Percentiles rank a stretch among this genome's conserved stretches.
These are phyloP conservation scores for Fraxinus ornus DNA, from an alignment of 305 asterid genomes.

Conservation along the genomic window DNA sequence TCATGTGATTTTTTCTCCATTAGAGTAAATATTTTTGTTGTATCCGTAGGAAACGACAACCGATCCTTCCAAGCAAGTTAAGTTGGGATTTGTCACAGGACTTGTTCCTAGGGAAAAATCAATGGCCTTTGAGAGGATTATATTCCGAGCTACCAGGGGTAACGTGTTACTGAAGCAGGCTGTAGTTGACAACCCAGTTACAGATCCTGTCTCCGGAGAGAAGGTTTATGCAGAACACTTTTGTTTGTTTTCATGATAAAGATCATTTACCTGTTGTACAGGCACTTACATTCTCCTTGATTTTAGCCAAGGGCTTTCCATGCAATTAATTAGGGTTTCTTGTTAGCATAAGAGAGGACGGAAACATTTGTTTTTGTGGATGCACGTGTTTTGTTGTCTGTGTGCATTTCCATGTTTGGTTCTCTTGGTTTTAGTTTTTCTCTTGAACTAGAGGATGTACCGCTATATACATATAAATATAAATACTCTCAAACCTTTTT, in stretches of 20 bases:
- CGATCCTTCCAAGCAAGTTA: constrained; percentile 94
- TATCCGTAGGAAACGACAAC: constrained; percentile 49
- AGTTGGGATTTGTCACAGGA: constrained; percentile 85
- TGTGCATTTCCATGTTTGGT: background rate
- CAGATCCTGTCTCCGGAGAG: constrained; percentile 90
- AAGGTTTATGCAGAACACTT: constrained; percentile 55
- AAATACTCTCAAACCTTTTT: background rate
- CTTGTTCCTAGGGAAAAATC: constrained; percentile 92
- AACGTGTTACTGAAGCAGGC: constrained; percentile 86
- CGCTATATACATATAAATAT: background rate
- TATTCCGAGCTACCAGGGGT: constrained; percentile 99
- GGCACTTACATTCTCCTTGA: background rate
- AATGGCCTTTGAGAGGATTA: constrained; percentile 93
- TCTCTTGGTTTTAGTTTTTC: background rate
- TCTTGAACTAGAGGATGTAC: background rate
- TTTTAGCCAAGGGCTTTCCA: background rate
- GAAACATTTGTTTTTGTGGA: background rate
- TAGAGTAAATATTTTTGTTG: constrained; percentile 21
- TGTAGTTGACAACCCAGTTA: constrained; percentile 72
- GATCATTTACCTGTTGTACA: background rate
- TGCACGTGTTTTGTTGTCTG: background rate
- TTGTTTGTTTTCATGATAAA: constrained; percentile 4
- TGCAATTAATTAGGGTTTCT: background rate
- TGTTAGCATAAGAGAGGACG: background rate
- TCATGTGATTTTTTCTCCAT: constrained; percentile 20